Evolutionary conservation across 2,329 filamentous ascomycete species (phyloP), one percentile per base, ranked within the genome.

Genomic region (Epichloe elymi): DNA sequence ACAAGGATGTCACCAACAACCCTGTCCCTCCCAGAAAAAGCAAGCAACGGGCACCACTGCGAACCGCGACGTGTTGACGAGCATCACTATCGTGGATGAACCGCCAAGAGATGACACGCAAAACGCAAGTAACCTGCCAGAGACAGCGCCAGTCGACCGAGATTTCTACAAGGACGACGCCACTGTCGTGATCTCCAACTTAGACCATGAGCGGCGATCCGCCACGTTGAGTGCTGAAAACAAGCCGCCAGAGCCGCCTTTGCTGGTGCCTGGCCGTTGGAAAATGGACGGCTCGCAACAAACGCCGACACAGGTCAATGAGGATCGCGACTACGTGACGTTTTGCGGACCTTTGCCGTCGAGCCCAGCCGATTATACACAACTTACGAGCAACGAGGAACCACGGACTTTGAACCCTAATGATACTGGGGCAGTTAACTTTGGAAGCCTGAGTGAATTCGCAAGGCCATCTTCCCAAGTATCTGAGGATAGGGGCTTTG

Each of bases 291-390:
- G 62, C n/a, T 76, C 74, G 11, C 71, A 75, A 40, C 70, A 74
- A 51, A 76, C 76, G 10, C 73, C 74, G 1, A 81, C 78, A 1
- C 78, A 81, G 61, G 66, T 71, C 52, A 81, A 81, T 56, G 70
- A 74, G 43, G 75, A 70, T 45, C 73, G 77, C 38, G 78, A 78
- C 62, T 81, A 81, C 56, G 71, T 73, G 64, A 69, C 56, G 68
- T 74, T 63, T 54, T 65, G 56, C 53, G 55, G 61, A 11, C 47
- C 62, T 30, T 46, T 61, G 10, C 64, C 53, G 36, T 65, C 54
- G 51, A 67, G 62, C 46, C 59, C 61, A 15, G 46, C 54, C 38
- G 56, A 57, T 40, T 56, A 57, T 37, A 61, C 60, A 1, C 60
- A 68, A 38, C 54, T 57, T 4, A 59, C 57, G 11, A 59, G 57